Conservation (phyloP, 2,329 filamentous ascomycete genomes). For the Escovopsis weberi region DNA sequence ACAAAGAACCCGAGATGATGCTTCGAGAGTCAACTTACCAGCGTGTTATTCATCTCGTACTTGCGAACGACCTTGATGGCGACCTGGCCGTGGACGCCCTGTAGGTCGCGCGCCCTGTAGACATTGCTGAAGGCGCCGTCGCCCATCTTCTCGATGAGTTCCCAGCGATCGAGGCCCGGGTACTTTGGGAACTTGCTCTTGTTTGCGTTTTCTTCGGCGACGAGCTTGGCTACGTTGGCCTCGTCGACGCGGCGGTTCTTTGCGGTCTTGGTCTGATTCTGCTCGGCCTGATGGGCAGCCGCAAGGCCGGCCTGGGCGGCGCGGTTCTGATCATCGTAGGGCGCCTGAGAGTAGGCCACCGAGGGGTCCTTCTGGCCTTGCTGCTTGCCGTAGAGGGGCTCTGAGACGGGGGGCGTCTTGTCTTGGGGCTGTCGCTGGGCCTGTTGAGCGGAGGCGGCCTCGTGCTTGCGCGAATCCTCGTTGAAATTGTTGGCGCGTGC, state of each 20-base stretch:
- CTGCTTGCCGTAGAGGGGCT: conserved; percentile 26
- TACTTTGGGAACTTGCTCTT: conserved; percentile 67
- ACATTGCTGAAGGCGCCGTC: conserved; percentile 99
- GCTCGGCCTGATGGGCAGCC: conserved; percentile 47
- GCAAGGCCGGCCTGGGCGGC: conserved; percentile 53
- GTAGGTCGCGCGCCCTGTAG: conserved; percentile 69
- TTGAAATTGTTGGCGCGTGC: conserved; percentile 48
- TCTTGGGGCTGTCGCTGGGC: conserved; percentile 36
- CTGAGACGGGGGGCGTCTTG: conserved; percentile 38
- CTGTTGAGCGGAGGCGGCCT: conserved; percentile 29
- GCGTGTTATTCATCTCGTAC: conserved; percentile 96
- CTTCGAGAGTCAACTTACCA: conserved; percentile 53
- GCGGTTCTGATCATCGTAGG: conserved; percentile 47
- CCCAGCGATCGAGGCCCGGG: conserved; percentile 46
- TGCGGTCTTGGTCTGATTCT: conserved; percentile 28
- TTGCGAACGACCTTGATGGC: conserved; percentile 98
- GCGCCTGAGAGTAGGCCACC: conserved; percentile 45
- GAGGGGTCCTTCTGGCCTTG: conserved; percentile 29
- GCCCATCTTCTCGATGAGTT: conserved; percentile 90
- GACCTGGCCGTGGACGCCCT: conserved; percentile 60
- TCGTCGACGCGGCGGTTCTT: conserved; percentile 34
- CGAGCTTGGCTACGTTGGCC: conserved; percentile 65
- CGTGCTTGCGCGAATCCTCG: conserved; percentile 40
- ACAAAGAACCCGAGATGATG: conserved; percentile 6
- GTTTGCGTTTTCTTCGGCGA: conserved; percentile 81